These are phyloP conservation scores for Talaromyces atroroseus DNA, from an alignment of 2,329 filamentous ascomycete species.

Conservation along the genomic window DNA sequence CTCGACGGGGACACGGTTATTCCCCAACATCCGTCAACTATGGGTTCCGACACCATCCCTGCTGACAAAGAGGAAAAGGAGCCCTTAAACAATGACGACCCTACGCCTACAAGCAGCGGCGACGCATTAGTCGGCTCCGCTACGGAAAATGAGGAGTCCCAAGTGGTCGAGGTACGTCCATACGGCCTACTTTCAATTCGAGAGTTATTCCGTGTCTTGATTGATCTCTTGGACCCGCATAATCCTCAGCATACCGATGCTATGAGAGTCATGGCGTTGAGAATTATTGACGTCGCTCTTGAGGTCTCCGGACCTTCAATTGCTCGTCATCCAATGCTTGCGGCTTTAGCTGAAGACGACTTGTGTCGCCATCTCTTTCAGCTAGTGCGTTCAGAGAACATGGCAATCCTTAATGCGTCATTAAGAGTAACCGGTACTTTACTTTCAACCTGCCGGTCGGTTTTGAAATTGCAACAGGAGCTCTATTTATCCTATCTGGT, in stretches of 20 bases:
- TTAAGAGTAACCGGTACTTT: slow-evolving; percentile 87
- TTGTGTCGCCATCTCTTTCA: slow-evolving; percentile 94
- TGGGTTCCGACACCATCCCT: slow-evolving; percentile 33
- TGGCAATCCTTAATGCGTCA: slow-evolving; percentile 89
- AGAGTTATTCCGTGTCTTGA: slow-evolving; percentile 87
- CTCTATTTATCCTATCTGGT: slow-evolving; percentile 92
- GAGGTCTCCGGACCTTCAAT: slow-evolving; percentile 96
- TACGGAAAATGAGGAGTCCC: slow-evolving; percentile 40
- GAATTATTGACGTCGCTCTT: slow-evolving; percentile 94
- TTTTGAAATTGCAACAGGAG: slow-evolving; percentile 94
- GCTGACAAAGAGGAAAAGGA: slow-evolving; percentile 24
- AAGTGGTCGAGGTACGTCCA: slow-evolving; percentile 61
- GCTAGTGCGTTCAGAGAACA: slow-evolving; percentile 90
- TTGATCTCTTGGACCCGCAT: slow-evolving; percentile 88
- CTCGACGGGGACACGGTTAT: slow-evolving; percentile 60
- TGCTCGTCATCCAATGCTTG: slow-evolving; percentile 81
- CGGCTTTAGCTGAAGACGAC: slow-evolving; percentile 82
- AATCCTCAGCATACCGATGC: slow-evolving; percentile 89
- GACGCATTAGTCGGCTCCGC: slow-evolving; percentile 29
- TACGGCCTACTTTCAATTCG: slow-evolving; percentile 93
- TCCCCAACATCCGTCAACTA: slow-evolving; percentile 43
- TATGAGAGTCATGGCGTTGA: slow-evolving; percentile 93
- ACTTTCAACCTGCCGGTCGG: slow-evolving; percentile 79
- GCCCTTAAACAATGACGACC: slow-evolving; percentile 29
- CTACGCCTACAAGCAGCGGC: slow-evolving; percentile 28